Conservation (phyloP, 345 rosid species). For the Noccaea caerulescens region DNA sequence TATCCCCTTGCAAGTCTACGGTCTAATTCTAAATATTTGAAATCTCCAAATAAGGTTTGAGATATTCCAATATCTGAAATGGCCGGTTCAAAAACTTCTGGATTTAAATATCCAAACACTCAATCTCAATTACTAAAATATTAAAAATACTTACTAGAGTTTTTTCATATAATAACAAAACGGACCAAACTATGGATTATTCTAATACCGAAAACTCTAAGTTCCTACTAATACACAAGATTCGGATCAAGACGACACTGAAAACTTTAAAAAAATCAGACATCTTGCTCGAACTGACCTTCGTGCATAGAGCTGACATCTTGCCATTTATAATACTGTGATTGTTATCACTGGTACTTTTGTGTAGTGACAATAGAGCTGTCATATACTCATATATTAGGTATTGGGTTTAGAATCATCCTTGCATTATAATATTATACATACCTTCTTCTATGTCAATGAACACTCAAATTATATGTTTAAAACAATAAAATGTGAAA, state of each 20-base stretch:
- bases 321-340: slow-evolving; percentile 9
- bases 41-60: background rate
- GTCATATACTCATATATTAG: slow-evolving; percentile 32
- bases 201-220: background rate
- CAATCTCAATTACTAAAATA: background rate
- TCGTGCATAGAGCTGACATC: slow-evolving; percentile 12
- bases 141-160: background rate
- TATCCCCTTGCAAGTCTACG: slow-evolving; percentile 1
- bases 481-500: slow-evolving; percentile 18
- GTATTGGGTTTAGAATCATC: slow-evolving; percentile 34
- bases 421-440: slow-evolving; percentile 28
- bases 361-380: slow-evolving; percentile 32
- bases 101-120: background rate
- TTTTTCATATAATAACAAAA: background rate
- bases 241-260: background rate
- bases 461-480: slow-evolving; percentile 36
- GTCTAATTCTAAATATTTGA: slow-evolving; percentile 3
- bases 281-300: slow-evolving; percentile 4
- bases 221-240: background rate
- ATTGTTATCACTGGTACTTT: slow-evolving; percentile 15
- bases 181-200: background rate
- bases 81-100: background rate
- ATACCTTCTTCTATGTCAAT: slow-evolving; percentile 41
- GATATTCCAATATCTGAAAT: background rate
- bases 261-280: background rate